A percentile compares a stretch with the other conserved stretches of the same genome.
Evolutionary conservation across 169 alveolate genomes (phyloP).

Genomic region (Plasmodium gonderi): DNA sequence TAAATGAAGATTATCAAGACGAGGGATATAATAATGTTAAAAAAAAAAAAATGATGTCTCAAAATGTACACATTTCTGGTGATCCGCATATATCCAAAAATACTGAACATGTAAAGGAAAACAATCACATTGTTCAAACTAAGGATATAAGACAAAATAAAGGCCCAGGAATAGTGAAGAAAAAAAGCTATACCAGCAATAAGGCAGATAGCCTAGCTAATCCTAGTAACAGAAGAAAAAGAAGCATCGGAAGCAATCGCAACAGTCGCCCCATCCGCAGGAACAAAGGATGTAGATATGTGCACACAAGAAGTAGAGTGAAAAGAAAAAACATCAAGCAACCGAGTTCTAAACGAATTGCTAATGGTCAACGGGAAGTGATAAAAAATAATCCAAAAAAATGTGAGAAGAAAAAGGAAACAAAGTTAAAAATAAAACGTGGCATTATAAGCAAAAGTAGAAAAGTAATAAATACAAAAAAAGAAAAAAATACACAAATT

Average conservation of each 20-base stretch:
- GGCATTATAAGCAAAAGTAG: not conserved
- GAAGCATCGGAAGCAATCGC: not conserved
- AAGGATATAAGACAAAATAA: not conserved
- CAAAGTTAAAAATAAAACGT: constrained; percentile 15
- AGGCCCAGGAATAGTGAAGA: not conserved
- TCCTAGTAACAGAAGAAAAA: not conserved
- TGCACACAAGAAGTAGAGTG: not conserved
- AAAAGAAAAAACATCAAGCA: not conserved
- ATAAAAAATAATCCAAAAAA: not conserved
- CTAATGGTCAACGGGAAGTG: not conserved
- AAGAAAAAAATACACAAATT: not conserved
- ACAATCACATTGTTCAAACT: not conserved
- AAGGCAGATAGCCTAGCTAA: not conserved
- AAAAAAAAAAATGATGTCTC: not conserved
- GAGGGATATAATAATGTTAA: not conserved
- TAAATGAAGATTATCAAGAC: not conserved
- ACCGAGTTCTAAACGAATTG: not conserved
- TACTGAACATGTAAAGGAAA: not conserved
- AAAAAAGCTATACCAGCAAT: not conserved
- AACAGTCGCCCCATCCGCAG: not conserved
- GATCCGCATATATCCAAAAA: not conserved
- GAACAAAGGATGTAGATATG: not conserved
- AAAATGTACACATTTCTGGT: not conserved
- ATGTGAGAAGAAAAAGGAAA: constrained; percentile 1
- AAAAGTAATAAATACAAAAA: not conserved